These are phyloP conservation scores for Lentinula raphanica DNA, from an alignment of 768 basidiomycete genomes.

Conservation along the genomic window DNA sequence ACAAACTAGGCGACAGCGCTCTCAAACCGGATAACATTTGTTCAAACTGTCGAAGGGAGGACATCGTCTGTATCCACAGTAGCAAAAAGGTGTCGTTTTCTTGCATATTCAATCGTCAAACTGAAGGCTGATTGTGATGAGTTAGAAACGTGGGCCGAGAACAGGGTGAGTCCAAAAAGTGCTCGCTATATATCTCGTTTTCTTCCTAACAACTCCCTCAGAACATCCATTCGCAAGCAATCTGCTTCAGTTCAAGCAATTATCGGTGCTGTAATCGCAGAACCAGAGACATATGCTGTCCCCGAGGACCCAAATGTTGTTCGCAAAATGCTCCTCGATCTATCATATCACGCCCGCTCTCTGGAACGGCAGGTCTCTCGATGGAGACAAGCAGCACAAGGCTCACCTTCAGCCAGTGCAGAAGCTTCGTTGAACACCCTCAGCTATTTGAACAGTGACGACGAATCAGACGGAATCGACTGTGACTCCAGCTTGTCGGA, in stretches of 20 bases:
- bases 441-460: background rate
- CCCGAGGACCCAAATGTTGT: constrained; percentile 2
- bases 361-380: background rate
- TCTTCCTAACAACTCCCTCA: too few species aligned
- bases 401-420: background rate
- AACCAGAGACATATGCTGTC: constrained; percentile 2
- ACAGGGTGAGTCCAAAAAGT: constrained; percentile 31
- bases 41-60: constrained; percentile 31
- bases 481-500: background rate
- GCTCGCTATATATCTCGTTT: too few species aligned
- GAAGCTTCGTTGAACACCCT: background rate
- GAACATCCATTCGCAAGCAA: background rate
- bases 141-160: constrained; percentile 37
- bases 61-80: constrained; percentile 32
- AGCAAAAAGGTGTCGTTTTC: constrained; percentile 29
- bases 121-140: background rate
- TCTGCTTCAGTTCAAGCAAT: background rate
- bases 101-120: background rate
- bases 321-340: constrained; percentile 15
- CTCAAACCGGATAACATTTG: constrained; percentile 32
- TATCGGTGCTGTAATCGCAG: background rate
- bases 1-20: constrained; percentile 35
- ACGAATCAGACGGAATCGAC: background rate
- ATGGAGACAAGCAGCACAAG: constrained; percentile 1
- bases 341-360: constrained; percentile 9